Percentiles rank a stretch among this genome's conserved stretches.
phyloP scores from a whole-genome alignment of 2,329 filamentous ascomycete genomes.

The Aspergillus fructus region DNA sequence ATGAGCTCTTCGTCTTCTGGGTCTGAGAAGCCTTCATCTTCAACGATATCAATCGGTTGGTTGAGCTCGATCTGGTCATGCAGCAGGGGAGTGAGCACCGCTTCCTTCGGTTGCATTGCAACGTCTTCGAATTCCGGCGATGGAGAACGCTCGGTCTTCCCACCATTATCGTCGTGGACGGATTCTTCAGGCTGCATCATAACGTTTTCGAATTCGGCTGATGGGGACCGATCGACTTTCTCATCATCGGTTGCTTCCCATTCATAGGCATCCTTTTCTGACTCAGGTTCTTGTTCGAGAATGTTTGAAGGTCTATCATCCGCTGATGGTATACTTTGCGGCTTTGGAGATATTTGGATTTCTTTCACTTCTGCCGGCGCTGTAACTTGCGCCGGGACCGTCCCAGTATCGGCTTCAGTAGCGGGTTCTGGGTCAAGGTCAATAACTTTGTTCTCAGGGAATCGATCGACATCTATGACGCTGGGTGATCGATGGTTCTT shows the following conservation, averaged over 20 bases:
- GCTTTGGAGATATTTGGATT: not conserved
- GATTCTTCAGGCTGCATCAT: not conserved
- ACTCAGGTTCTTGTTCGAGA: constrained; percentile 21
- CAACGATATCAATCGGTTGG: constrained; percentile 19
- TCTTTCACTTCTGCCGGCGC: not conserved
- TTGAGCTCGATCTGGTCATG: constrained; percentile 8
- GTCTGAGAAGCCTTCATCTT: constrained; percentile 71
- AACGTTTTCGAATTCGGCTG: not conserved
- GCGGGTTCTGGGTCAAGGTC: constrained; percentile 28
- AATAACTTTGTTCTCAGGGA: constrained; percentile 30
- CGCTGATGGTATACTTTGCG: not conserved
- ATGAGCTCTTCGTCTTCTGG: constrained; percentile 90
- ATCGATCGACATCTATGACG: constrained; percentile 42
- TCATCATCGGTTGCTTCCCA: constrained; percentile 9
- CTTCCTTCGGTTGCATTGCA: not conserved
- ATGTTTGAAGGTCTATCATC: not conserved
- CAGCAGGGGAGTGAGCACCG: not conserved
- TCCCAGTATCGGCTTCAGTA: constrained; percentile 4
- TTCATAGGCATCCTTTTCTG: constrained; percentile 16
- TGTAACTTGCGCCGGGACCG: not conserved
- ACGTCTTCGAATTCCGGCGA: constrained; percentile 25
- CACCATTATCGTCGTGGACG: not conserved
- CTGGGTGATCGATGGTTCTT: constrained; percentile 33
- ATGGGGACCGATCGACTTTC: not conserved
- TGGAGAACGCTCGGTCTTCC: constrained; percentile 33